Percentiles rank a stretch among this genome's conserved stretches.
phyloP scores from a whole-genome alignment of 352 stramenopile genomes.

The Phytophthora capsici region DNA sequence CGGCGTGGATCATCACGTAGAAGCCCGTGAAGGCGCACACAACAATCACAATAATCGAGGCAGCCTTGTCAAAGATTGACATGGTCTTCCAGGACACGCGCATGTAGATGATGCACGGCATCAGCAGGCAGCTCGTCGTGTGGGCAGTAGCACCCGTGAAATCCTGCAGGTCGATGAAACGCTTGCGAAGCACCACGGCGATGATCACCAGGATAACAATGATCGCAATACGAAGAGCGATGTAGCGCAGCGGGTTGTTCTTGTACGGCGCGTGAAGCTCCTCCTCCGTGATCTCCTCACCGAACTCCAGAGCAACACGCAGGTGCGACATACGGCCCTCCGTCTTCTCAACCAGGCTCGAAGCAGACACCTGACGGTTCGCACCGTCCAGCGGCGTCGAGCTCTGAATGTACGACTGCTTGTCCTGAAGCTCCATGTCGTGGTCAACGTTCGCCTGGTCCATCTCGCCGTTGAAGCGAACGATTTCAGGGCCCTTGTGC shows the following conservation, averaged over 20 bases:
- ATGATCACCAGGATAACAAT: conserved; percentile 48
- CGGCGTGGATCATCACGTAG: conserved; percentile 61
- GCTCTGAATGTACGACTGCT: too few relatives aligned
- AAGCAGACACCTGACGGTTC: background rate
- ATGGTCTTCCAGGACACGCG: conserved; percentile 49
- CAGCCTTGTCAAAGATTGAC: conserved; percentile 53
- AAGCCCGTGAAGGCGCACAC: conserved; percentile 53
- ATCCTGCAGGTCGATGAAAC: conserved; percentile 60
- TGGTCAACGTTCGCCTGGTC: too few relatives aligned
- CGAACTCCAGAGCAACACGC: conserved; percentile 24
- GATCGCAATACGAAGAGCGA: conserved; percentile 32
- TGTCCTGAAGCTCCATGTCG: too few relatives aligned
- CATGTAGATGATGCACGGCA: conserved; percentile 62
- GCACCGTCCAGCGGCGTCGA: too few relatives aligned
- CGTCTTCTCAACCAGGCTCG: conserved; percentile 22
- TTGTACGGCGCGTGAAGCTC: conserved; percentile 23
- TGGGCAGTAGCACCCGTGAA: conserved; percentile 31
- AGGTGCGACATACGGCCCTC: conserved; percentile 8
- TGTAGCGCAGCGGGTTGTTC: conserved; percentile 24
- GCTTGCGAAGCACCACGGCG: conserved; percentile 43
- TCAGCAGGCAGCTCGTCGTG: conserved; percentile 49
- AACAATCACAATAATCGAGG: conserved; percentile 43
- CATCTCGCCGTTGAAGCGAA: too few relatives aligned
- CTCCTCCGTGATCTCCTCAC: conserved; percentile 39
- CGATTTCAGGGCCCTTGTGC: too few relatives aligned